Evolutionary conservation across 768 basidiomycete species (phyloP).

Genomic region (Panaeolus papilionaceus): DNA sequence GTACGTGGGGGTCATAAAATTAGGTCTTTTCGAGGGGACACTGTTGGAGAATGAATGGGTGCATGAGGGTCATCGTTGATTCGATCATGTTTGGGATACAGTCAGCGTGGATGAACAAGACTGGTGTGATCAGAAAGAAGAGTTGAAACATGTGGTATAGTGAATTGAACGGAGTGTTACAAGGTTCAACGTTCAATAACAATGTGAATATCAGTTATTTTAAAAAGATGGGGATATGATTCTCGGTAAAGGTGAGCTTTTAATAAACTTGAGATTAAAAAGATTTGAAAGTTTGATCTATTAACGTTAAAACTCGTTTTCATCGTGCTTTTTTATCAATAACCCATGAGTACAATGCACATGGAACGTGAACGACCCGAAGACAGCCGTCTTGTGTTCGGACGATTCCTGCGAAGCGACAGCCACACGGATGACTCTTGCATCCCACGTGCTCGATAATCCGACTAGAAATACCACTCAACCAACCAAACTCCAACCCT

Average conservation of each 20-base stretch:
- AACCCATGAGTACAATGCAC: not conserved
- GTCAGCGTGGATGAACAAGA: not conserved
- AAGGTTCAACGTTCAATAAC: not conserved
- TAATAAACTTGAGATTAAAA: not conserved
- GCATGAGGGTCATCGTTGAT: too few species aligned
- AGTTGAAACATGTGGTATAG: constrained; percentile 3
- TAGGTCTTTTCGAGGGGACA: not conserved
- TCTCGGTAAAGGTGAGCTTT: not conserved
- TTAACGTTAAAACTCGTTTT: not conserved
- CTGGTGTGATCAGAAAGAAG: not conserved
- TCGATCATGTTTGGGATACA: too few species aligned
- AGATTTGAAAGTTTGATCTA: too few species aligned
- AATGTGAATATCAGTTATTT: not conserved
- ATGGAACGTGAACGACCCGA: constrained; percentile 22
- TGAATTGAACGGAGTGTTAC: not conserved
- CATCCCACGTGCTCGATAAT: not conserved
- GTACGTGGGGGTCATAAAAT: not conserved
- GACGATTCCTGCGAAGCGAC: constrained; percentile 25
- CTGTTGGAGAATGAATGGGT: too few species aligned
- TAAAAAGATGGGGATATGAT: not conserved
- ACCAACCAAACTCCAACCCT: not conserved
- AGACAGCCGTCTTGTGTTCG: constrained; percentile 27
- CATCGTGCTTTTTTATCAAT: not conserved
- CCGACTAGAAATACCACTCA: constrained; percentile 9
- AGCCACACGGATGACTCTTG: not conserved